Evolutionary conservation across 2,329 filamentous ascomycete species (phyloP).

Genomic region (Dothistroma pini): DNA sequence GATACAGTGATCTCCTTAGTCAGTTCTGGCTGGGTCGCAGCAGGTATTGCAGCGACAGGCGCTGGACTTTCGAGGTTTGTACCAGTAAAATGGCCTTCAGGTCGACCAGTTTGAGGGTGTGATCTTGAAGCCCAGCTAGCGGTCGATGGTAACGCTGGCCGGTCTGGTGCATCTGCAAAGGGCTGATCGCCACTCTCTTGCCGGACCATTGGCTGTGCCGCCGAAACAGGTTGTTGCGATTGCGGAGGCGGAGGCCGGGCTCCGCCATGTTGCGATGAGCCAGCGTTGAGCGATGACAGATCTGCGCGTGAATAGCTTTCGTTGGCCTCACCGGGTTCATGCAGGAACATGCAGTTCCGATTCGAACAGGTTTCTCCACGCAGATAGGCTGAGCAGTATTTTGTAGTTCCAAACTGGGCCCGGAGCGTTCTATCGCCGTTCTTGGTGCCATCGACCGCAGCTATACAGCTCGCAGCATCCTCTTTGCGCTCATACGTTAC

Average conservation of each 20-base stretch:
- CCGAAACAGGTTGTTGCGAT: constrained; percentile 49
- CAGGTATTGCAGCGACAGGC: constrained; percentile 29
- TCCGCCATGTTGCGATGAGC: constrained; percentile 70
- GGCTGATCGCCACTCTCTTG: constrained; percentile 43
- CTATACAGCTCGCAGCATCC: constrained; percentile 85
- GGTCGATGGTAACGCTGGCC: constrained; percentile 85
- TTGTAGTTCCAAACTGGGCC: constrained; percentile 82
- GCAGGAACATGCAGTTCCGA: constrained; percentile 94
- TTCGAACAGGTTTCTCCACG: constrained; percentile 94
- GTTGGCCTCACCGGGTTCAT: constrained; percentile 96
- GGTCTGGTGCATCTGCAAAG: constrained; percentile 52
- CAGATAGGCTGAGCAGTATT: constrained; percentile 96
- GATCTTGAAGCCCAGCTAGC: constrained; percentile 83
- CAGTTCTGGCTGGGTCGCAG: constrained; percentile 14
- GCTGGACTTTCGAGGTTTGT: constrained; percentile 79
- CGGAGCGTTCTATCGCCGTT: constrained; percentile 83
- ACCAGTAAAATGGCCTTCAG: constrained; percentile 76
- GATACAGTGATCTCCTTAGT: constrained; percentile 8
- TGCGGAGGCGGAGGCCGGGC: constrained; percentile 42
- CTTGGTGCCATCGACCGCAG: constrained; percentile 84
- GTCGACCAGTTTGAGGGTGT: constrained; percentile 60
- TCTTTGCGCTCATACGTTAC: constrained; percentile 95
- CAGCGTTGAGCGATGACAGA: constrained; percentile 88
- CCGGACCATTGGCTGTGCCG: constrained; percentile 61
- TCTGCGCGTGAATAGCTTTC: constrained; percentile 95